Evolutionary conservation across 495 filamentous ascomycete genomes (phyloP), one percentile per base, ranked within the genome.

Genomic region (Penicillium coprophilum): DNA sequence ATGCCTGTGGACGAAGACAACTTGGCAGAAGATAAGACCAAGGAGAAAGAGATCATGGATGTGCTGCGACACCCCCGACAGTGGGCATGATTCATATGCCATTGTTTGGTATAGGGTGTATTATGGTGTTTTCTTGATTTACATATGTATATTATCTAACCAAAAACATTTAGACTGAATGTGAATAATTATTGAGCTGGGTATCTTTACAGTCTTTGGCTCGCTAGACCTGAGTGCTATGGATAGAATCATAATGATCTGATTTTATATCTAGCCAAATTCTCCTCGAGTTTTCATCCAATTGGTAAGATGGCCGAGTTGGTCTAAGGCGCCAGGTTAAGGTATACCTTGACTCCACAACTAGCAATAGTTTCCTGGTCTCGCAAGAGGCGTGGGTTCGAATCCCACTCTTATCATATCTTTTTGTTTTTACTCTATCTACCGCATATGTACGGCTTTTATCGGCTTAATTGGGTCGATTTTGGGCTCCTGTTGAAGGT

Each of bases 21-120:
- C 17, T 47, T 68, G 30, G 81, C 85, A 6, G 72, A 77, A 48
- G 72, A 73, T 49, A 76, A 71, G 60, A 56, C 57, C 17, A 30
- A 82, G 82, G 71, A 88, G 83, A 70, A 85, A 81, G 58, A 92
- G 59, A 74, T 97, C 45, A 76, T 96, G 41, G 86, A 92, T 59
- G 88, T 99, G 56, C 72, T 99, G 63, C 85, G 82, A 76, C 83
- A 89, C 60, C 94, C 94, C 7, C 83, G 84, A 61, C 91, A 97
- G 56, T 99, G 94, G 94, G 90, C 94, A 56, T 96, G 79, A 71
- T 27, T 21, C 21, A 34, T 45, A 10, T 36, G 40, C n/a, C 40
- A 34, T 46, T 46, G 17, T 39, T 46, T 13, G 23, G 39, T 45
- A 32, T 34, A 31, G 27, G 7, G n/a, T 46, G 30, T 54, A 28